phyloP scores from a whole-genome alignment of 2,329 filamentous ascomycete genomes.

The Moelleriella libera region DNA sequence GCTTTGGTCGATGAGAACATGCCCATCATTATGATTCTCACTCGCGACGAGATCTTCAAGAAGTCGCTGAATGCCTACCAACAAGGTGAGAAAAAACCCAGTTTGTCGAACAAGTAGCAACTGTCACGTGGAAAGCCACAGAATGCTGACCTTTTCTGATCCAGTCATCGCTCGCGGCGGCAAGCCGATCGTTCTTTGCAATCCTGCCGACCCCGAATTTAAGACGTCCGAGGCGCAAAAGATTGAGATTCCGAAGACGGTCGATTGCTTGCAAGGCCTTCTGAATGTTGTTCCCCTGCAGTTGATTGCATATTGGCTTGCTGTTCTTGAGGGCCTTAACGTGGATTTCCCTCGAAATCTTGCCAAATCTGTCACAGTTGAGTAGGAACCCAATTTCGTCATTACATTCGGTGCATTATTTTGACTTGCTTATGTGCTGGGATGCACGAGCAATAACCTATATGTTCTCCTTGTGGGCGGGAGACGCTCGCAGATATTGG shows the following conservation, averaged over 20 bases:
- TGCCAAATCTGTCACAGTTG: slow-evolving; percentile 97
- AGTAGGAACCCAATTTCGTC: slow-evolving; percentile 43
- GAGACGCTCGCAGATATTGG: too few relatives aligned
- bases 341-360: slow-evolving; percentile 98
- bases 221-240: slow-evolving; percentile 77
- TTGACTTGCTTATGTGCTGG: too few relatives aligned
- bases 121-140: not conserved
- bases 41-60: slow-evolving; percentile 86
- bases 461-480: too few relatives aligned
- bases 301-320: slow-evolving; percentile 97
- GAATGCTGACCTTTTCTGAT: slow-evolving; percentile 1
- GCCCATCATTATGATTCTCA: slow-evolving; percentile 99
- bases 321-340: slow-evolving; percentile 88
- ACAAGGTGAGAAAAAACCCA: slow-evolving; percentile 49
- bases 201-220: slow-evolving; percentile 80
- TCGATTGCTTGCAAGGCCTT: slow-evolving; percentile 89
- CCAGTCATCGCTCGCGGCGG: slow-evolving; percentile 86
- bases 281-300: slow-evolving; percentile 96
- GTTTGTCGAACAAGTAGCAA: too few relatives aligned
- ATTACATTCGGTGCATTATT: not conserved
- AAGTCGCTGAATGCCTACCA: slow-evolving; percentile 99
- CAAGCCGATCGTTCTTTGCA: slow-evolving; percentile 98
- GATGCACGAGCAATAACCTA: too few relatives aligned
- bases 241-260: slow-evolving; percentile 93
- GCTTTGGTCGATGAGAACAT: slow-evolving; percentile 96